Percentiles rank a stretch among this genome's conserved stretches.
phyloP scores from a whole-genome alignment of 805 yeast species.

The Saccharomycopsis selenospora region DNA sequence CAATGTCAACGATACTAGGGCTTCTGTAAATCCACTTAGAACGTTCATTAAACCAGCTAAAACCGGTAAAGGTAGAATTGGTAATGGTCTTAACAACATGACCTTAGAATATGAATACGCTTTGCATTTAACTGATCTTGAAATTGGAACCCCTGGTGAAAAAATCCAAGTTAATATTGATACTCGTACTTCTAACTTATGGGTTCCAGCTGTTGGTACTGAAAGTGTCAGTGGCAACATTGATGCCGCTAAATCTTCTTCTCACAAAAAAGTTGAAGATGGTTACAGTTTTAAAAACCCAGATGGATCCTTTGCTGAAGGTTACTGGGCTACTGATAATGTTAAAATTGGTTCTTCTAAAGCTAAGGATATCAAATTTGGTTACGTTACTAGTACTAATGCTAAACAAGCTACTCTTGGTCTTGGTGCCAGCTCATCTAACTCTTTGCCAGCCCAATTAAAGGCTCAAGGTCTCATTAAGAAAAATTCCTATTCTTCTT shows the following conservation, averaged over 20 bases:
- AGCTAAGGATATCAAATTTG: not conserved
- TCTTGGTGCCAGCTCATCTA: slow-evolving; percentile 13
- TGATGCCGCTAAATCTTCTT: slow-evolving; percentile 20
- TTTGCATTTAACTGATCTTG: slow-evolving; percentile 29
- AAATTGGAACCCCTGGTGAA: slow-evolving; percentile 27
- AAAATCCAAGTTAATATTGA: slow-evolving; percentile 25
- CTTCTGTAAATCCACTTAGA: not conserved
- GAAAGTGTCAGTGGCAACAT: slow-evolving; percentile 25
- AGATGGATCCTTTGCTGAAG: slow-evolving; percentile 44
- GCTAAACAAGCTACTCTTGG: slow-evolving; percentile 1
- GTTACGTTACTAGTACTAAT: slow-evolving; percentile 8
- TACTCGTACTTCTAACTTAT: slow-evolving; percentile 30
- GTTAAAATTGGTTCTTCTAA: slow-evolving; percentile 11
- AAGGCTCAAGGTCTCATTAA: slow-evolving; percentile 34
- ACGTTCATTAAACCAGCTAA: too few relatives aligned
- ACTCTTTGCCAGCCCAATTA: slow-evolving; percentile 26
- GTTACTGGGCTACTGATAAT: slow-evolving; percentile 24
- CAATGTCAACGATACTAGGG: too few relatives aligned
- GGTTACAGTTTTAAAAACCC: slow-evolving; percentile 37
- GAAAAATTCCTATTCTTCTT: slow-evolving; percentile 38
- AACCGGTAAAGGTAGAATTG: not conserved
- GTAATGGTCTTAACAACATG: not conserved
- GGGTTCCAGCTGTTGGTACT: slow-evolving; percentile 25
- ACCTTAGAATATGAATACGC: too few relatives aligned
- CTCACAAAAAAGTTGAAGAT: slow-evolving; percentile 16